phyloP scores from a whole-genome alignment of 768 basidiomycete species.

The Boletus bicolor region DNA sequence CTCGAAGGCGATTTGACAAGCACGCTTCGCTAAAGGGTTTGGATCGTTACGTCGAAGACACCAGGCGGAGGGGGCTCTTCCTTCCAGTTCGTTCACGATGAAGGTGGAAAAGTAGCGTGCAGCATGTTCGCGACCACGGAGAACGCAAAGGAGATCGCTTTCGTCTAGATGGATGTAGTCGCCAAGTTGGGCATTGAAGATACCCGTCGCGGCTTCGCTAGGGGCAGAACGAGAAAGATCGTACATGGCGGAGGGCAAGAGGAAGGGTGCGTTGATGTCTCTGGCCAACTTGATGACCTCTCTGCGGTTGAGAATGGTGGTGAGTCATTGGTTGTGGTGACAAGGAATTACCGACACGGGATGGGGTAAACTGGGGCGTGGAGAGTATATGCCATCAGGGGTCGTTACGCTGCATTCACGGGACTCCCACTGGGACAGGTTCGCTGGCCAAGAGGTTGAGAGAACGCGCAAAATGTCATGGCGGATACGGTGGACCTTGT shows the following conservation, averaged over 20 bases:
- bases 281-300: constrained; percentile 66
- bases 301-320: constrained; percentile 33
- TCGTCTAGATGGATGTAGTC: constrained; percentile 42
- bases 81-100: constrained; percentile 71
- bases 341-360: constrained; percentile 52
- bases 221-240: constrained; percentile 70
- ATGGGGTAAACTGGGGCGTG: constrained; percentile 56
- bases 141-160: constrained; percentile 54
- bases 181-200: constrained; percentile 37
- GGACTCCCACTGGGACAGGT: constrained; percentile 61
- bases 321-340: constrained; percentile 3
- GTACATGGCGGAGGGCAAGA: constrained; percentile 76
- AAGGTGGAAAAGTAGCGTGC: constrained; percentile 76
- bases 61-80: constrained; percentile 46
- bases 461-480: constrained; percentile 54
- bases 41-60: constrained; percentile 52
- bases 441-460: constrained; percentile 54
- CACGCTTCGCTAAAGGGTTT: constrained; percentile 43
- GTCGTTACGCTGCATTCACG: constrained; percentile 59
- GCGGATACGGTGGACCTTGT: constrained; percentile 56
- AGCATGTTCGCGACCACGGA: constrained; percentile 69
- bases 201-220: constrained; percentile 56
- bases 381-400: constrained; percentile 49
- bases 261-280: constrained; percentile 49
- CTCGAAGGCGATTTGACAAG: constrained; percentile 72